Conservation (phyloP, 2,329 filamentous ascomycete species). For the Coniochaeta pulveracea region DNA sequence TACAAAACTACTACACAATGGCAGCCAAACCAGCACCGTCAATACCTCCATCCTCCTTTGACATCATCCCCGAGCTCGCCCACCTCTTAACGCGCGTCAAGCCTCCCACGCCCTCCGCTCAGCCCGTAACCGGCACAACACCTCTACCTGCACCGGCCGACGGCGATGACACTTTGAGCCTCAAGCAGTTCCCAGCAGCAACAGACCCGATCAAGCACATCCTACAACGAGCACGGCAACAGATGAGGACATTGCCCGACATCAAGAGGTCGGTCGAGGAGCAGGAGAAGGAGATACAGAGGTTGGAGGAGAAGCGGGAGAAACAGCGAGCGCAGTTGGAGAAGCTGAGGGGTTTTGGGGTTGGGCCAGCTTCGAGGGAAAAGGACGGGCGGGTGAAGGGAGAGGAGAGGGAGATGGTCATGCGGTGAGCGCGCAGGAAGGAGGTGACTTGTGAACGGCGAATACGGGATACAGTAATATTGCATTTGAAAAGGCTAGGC, state of each 20-base stretch:
- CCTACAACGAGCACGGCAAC: conserved; percentile 64
- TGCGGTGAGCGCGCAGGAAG: neutral
- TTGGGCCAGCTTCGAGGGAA: conserved; percentile 15
- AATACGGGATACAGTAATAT: no score
- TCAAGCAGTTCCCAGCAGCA: conserved; percentile 70
- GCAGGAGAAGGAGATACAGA: conserved; percentile 59
- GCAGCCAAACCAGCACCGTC: no score
- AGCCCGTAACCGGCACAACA: conserved; percentile 13
- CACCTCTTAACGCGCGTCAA: conserved; percentile 67
- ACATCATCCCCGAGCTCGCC: conserved; percentile 73
- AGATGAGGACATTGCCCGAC: conserved; percentile 57
- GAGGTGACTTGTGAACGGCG: no score
- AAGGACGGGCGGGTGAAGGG: conserved; percentile 17
- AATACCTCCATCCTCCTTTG: conserved; percentile 75
- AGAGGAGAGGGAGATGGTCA: conserved; percentile 28
- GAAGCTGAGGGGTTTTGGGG: conserved; percentile 38
- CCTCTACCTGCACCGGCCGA: conserved; percentile 19
- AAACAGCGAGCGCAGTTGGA: conserved; percentile 49
- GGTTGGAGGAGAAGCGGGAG: conserved; percentile 52
- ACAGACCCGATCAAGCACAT: conserved; percentile 73
- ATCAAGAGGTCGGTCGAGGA: conserved; percentile 54
- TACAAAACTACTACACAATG: no score
- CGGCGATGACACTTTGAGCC: conserved; percentile 23
- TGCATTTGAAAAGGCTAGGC: no score
- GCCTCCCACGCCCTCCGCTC: conserved; percentile 17